Percentiles rank a stretch among this genome's conserved stretches.
Conservation (phyloP, 1,284 basidiomycete genomes). For the Anthracocystis setariae region DNA sequence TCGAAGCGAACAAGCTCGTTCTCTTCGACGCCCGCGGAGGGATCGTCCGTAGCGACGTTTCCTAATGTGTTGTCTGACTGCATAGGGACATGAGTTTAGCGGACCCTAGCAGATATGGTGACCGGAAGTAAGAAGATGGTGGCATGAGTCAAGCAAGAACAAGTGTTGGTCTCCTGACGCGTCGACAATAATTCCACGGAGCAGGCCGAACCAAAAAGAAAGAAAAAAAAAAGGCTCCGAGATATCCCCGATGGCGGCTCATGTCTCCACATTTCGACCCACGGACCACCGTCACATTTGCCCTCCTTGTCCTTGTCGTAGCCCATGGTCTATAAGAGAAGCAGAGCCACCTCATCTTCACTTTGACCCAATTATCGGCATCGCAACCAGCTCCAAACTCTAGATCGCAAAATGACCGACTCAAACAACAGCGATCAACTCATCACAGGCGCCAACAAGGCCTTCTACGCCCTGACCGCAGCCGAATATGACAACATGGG, state of each 20-base stretch:
- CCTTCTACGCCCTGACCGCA: conserved; percentile 44
- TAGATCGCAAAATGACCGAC: conserved; percentile 18
- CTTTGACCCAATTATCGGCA: background rate
- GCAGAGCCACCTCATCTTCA: no score
- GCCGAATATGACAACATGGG: conserved; percentile 46
- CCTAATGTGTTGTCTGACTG: background rate
- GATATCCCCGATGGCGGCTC: conserved; percentile 12
- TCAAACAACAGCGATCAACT: conserved; percentile 13
- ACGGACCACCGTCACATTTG: background rate
- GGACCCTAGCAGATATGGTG: background rate
- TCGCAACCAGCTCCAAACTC: background rate
- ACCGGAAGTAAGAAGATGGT: background rate
- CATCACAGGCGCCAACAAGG: conserved; percentile 38
- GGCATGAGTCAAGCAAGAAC: background rate
- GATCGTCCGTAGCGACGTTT: conserved; percentile 11
- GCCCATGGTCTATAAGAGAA: no score
- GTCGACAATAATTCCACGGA: conserved; percentile 15
- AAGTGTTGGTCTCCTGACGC: conserved; percentile 18
- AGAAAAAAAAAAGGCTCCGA: conserved; percentile 17
- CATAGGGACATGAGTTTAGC: conserved; percentile 9
- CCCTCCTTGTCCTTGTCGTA: no score
- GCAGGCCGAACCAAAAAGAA: background rate
- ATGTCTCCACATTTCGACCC: conserved; percentile 1
- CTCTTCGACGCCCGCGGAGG: conserved; percentile 27
- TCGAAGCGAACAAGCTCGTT: conserved; percentile 55